phyloP scores from a whole-genome alignment of 306 rosid genomes.

The Mucuna pruriens region DNA sequence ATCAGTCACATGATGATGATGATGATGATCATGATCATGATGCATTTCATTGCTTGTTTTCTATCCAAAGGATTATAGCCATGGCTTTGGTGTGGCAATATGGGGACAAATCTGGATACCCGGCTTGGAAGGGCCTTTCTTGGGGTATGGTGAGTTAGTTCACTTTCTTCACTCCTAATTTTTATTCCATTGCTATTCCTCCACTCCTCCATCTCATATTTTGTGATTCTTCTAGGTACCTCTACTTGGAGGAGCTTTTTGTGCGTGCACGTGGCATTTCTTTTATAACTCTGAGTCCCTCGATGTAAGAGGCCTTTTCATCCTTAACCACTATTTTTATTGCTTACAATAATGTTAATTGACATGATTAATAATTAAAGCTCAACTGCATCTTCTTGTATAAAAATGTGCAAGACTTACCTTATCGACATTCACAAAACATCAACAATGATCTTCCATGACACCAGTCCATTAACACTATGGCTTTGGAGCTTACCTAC shows the following conservation, averaged over 20 bases:
- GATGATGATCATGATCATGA: too few relatives aligned
- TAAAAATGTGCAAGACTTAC: neutral
- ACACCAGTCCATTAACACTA: neutral
- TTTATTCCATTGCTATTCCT: neutral
- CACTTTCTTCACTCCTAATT: neutral
- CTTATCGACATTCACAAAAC: neutral
- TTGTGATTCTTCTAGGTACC: constrained; percentile 70
- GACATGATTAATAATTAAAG: neutral
- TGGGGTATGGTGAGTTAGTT: constrained; percentile 88
- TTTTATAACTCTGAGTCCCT: constrained; percentile 90
- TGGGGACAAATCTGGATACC: constrained; percentile 74
- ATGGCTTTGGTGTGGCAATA: constrained; percentile 98
- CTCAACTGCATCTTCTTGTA: neutral
- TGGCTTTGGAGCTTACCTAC: neutral
- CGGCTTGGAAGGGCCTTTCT: constrained; percentile 94
- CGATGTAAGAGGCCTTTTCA: constrained; percentile 55
- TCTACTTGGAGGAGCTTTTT: constrained; percentile 90
- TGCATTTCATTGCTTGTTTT: neutral
- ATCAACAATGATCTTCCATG: neutral
- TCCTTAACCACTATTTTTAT: neutral
- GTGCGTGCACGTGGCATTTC: constrained; percentile 99
- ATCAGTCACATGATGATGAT: too few relatives aligned
- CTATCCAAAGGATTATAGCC: constrained; percentile 71
- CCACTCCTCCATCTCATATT: neutral
- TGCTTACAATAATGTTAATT: neutral